Conservation (phyloP, 768 basidiomycete species). For the Auricularia heimuer region DNA sequence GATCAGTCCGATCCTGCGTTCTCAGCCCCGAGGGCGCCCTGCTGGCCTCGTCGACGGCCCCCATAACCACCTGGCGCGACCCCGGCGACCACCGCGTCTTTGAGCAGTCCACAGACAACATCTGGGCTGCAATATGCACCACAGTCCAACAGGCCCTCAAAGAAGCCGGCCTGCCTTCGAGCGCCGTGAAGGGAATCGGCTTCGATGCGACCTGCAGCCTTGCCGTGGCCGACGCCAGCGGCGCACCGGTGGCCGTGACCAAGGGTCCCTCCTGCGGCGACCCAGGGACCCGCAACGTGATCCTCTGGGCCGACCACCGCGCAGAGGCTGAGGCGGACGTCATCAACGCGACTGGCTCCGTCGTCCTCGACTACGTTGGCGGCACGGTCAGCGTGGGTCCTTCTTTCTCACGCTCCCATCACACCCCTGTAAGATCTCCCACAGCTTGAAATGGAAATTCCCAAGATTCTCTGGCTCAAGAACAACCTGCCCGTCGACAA, state of each 20-base stretch:
- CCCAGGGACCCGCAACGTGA: slow-evolving; percentile 59
- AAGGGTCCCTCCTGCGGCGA: slow-evolving; percentile 53
- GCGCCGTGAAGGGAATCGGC: slow-evolving; percentile 73
- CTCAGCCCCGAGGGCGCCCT: slow-evolving; percentile 59
- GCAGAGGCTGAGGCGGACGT: slow-evolving; percentile 85
- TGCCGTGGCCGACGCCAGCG: slow-evolving; percentile 69
- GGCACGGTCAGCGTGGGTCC: slow-evolving; percentile 82
- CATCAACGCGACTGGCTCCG: slow-evolving; percentile 77
- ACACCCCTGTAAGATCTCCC: slow-evolving; percentile 7
- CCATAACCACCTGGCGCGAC: slow-evolving; percentile 82
- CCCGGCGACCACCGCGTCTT: slow-evolving; percentile 82
- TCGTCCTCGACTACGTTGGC: slow-evolving; percentile 89
- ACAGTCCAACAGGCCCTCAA: slow-evolving; percentile 56
- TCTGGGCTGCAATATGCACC: slow-evolving; percentile 64
- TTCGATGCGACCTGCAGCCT: slow-evolving; percentile 97
- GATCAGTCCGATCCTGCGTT: slow-evolving; percentile 82
- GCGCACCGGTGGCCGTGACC: slow-evolving; percentile 66
- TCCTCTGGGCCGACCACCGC: slow-evolving; percentile 96
- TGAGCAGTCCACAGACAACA: slow-evolving; percentile 87
- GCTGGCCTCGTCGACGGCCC: slow-evolving; percentile 68
- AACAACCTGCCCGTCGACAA: slow-evolving; percentile 63
- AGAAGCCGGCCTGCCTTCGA: slow-evolving; percentile 43
- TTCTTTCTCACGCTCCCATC: not conserved
- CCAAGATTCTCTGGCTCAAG: slow-evolving; percentile 95
- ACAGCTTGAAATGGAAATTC: slow-evolving; percentile 96